phyloP scores from a whole-genome alignment of 2,329 filamentous ascomycete species.

The Fusarium sarcochroum region DNA sequence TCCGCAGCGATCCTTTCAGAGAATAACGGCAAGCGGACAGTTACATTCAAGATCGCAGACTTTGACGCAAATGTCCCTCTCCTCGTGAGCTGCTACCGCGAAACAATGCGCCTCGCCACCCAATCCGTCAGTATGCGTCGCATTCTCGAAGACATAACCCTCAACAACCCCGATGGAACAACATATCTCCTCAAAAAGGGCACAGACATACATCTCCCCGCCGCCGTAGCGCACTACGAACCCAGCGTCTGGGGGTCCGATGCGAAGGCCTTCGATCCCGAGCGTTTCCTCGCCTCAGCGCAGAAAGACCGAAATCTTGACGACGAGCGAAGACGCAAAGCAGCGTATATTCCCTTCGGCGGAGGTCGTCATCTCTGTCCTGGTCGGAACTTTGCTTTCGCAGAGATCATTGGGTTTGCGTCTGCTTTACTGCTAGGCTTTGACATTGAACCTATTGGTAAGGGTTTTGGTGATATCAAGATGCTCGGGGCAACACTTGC shows the following conservation, averaged over 20 bases:
- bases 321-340: slow-evolving; percentile 35
- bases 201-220: slow-evolving; percentile 48
- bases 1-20: background rate
- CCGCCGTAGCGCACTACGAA: slow-evolving; percentile 44
- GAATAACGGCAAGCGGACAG: slow-evolving; percentile 6
- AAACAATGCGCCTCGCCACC: slow-evolving; percentile 59
- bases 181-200: slow-evolving; percentile 52
- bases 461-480: slow-evolving; percentile 36
- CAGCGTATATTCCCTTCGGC: slow-evolving; percentile 52
- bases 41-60: slow-evolving; percentile 54
- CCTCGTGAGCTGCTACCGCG: slow-evolving; percentile 61
- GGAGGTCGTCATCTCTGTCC: slow-evolving; percentile 54
- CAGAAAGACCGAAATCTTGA: slow-evolving; percentile 13
- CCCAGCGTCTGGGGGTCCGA: slow-evolving; percentile 45
- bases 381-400: slow-evolving; percentile 53
- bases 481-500: slow-evolving; percentile 34
- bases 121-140: slow-evolving; percentile 56
- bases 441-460: slow-evolving; percentile 45
- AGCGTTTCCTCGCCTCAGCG: slow-evolving; percentile 39
- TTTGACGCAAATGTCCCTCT: slow-evolving; percentile 59
- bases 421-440: slow-evolving; percentile 50
- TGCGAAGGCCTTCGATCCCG: slow-evolving; percentile 40
- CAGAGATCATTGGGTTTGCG: slow-evolving; percentile 52
- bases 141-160: slow-evolving; percentile 58
- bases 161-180: slow-evolving; percentile 46